A percentile compares a stretch with the other conserved stretches of the same genome.
Conservation (phyloP, 2,329 filamentous ascomycete species). For the Neonectria neomacrospora region DNA sequence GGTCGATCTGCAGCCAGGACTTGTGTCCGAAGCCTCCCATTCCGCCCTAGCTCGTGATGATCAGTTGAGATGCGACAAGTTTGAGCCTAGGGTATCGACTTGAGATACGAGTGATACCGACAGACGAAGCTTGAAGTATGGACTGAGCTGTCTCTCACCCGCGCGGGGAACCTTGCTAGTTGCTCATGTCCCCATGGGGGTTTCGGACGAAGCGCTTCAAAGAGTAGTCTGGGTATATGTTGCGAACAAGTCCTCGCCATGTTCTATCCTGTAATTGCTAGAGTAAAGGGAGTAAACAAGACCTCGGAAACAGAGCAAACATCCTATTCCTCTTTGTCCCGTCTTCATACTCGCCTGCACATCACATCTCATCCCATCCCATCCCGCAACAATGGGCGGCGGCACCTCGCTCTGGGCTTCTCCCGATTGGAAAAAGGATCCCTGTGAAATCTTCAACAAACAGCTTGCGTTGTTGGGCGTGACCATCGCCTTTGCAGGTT, state of each 20-base stretch:
- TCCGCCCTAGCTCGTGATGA: slow-evolving; percentile 12
- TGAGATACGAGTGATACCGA: neutral
- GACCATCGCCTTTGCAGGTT: slow-evolving; percentile 13
- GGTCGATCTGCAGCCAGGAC: slow-evolving; percentile 13
- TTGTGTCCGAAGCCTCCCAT: slow-evolving; percentile 20
- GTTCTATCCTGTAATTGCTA: neutral
- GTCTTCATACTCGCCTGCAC: too few species aligned
- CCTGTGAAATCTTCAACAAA: slow-evolving; percentile 21
- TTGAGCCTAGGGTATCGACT: neutral
- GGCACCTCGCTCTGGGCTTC: slow-evolving; percentile 26
- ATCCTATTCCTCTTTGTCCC: neutral
- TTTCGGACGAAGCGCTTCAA: neutral
- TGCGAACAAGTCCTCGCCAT: neutral
- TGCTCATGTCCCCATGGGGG: neutral
- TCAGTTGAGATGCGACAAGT: neutral
- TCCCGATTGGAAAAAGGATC: slow-evolving; percentile 25
- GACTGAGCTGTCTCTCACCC: neutral
- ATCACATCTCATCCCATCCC: neutral
- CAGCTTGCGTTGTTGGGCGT: slow-evolving; percentile 11
- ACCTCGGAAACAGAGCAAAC: neutral
- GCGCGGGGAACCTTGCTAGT: slow-evolving; percentile 8
- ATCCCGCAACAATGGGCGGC: slow-evolving; percentile 16
- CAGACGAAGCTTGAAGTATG: neutral
- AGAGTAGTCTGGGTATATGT: neutral
- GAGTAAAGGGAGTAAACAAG: neutral